These are phyloP conservation scores for Penicillium sp. DNA, from an alignment of 2,329 filamentous ascomycete species.

Conservation along the genomic window DNA sequence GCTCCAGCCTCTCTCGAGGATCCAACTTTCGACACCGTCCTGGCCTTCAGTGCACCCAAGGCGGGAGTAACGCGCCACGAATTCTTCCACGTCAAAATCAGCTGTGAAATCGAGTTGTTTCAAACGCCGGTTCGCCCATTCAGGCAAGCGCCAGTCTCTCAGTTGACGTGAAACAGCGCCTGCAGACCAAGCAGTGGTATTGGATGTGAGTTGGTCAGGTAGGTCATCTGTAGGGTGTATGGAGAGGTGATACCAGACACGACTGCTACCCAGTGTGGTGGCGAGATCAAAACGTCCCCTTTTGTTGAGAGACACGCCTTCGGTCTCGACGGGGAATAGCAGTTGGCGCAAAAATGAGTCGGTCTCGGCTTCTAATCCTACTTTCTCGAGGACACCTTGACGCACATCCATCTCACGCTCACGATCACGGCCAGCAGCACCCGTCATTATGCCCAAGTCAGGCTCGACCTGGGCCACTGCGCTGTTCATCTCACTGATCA, in stretches of 20 bases:
- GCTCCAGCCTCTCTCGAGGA: slow-evolving; percentile 93
- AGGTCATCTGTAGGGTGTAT: slow-evolving; percentile 86
- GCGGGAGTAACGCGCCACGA: slow-evolving; percentile 70
- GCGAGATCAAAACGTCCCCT: slow-evolving; percentile 73
- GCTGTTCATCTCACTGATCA: slow-evolving; percentile 79
- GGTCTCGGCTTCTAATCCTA: slow-evolving; percentile 72
- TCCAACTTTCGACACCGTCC: slow-evolving; percentile 91
- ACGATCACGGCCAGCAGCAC: slow-evolving; percentile 62
- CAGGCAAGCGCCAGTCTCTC: slow-evolving; percentile 84
- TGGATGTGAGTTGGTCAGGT: slow-evolving; percentile 64
- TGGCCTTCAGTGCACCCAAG: slow-evolving; percentile 84
- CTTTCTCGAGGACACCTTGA: slow-evolving; percentile 77
- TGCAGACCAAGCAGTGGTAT: slow-evolving; percentile 85
- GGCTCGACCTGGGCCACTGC: slow-evolving; percentile 70
- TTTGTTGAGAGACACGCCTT: slow-evolving; percentile 76
- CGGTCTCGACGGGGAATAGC: slow-evolving; percentile 68
- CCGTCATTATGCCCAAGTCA: slow-evolving; percentile 69
- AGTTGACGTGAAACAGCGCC: slow-evolving; percentile 88
- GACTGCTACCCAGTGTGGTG: slow-evolving; percentile 69
- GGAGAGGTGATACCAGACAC: slow-evolving; percentile 90
- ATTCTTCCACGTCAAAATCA: slow-evolving; percentile 93
- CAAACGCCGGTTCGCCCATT: slow-evolving; percentile 93
- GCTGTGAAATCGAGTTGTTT: slow-evolving; percentile 91
- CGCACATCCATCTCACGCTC: slow-evolving; percentile 75
- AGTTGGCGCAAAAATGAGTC: slow-evolving; percentile 77